Evolutionary conservation across 108 stramenopile genomes (phyloP).

Genomic region (Cyclostephanos tholiformis): DNA sequence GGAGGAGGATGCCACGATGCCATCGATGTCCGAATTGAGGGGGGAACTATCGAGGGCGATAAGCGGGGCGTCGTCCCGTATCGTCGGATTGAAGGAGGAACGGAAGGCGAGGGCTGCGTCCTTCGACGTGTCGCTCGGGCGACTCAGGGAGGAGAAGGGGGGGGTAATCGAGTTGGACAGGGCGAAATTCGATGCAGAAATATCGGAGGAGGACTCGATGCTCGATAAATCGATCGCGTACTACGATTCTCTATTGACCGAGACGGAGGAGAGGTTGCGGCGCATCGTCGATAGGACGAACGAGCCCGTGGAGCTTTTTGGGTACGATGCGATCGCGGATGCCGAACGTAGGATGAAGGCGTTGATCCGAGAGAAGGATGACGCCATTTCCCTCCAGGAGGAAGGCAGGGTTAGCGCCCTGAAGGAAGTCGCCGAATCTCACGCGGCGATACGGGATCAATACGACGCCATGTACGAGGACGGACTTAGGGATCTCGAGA

Average conservation of each 20-base stretch:
- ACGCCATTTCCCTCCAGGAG: constrained; percentile 24
- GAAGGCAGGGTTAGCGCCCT: constrained; percentile 10
- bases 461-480: constrained; percentile 44
- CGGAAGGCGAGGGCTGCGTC: constrained; percentile 36
- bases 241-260: constrained; percentile 19
- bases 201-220: constrained; percentile 5
- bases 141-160: constrained; percentile 2
- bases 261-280: constrained; percentile 22
- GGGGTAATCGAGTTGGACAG: constrained; percentile 14
- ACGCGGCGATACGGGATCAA: constrained; percentile 18
- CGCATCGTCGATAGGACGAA: constrained; percentile 19
- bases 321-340: constrained; percentile 16
- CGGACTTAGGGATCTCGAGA: constrained; percentile 18
- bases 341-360: constrained; percentile 25
- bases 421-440: constrained; percentile 16
- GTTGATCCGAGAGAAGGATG: constrained; percentile 31
- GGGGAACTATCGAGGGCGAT: constrained; percentile 2
- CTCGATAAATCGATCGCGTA: constrained; percentile 15
- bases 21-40: constrained; percentile 18
- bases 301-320: constrained; percentile 23
- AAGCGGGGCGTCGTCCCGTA: constrained; percentile 3
- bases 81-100: constrained; percentile 28
- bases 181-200: constrained; percentile 11
- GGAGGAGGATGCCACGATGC: constrained; percentile 8
- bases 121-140: constrained; percentile 19